These are phyloP conservation scores for Ustilago curta DNA, from an alignment of 1,284 basidiomycete species.

Conservation along the genomic window DNA sequence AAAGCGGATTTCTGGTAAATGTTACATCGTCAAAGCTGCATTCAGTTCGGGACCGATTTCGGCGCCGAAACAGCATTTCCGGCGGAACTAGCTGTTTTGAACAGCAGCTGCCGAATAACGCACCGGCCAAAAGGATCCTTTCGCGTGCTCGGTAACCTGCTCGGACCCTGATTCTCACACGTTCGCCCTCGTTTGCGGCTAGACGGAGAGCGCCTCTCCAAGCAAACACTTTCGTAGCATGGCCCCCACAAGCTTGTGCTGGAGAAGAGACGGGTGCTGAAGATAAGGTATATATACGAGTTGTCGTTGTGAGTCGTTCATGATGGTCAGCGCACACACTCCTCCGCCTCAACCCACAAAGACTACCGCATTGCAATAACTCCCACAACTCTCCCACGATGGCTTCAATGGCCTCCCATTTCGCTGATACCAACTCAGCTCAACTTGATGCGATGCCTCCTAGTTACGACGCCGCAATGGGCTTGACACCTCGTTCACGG, in stretches of 20 bases:
- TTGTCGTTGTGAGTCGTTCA: neutral
- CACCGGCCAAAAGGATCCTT: neutral
- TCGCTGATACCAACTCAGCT: neutral
- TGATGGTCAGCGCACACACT: too few relatives aligned
- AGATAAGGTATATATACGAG: neutral
- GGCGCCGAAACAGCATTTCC: conserved; percentile 9
- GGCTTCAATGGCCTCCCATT: neutral
- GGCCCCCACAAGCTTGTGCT: neutral
- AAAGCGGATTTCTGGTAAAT: neutral
- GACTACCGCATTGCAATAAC: neutral
- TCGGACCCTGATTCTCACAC: conserved; percentile 14
- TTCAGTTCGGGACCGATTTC: conserved; percentile 12
- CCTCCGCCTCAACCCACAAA: neutral
- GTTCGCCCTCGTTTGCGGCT: neutral
- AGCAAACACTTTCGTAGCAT: neutral
- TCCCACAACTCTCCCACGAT: neutral
- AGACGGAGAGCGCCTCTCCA: neutral
- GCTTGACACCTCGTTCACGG: neutral
- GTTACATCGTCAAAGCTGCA: conserved; percentile 1
- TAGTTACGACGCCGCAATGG: conserved; percentile 11
- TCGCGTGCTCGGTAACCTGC: conserved; percentile 3
- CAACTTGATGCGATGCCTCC: conserved; percentile 7
- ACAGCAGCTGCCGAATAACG: neutral
- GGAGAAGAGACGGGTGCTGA: neutral
- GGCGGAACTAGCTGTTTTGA: neutral